Base-by-base conservation (phyloP, 768 basidiomycete genomes). In the Terana coerulea region DNA sequence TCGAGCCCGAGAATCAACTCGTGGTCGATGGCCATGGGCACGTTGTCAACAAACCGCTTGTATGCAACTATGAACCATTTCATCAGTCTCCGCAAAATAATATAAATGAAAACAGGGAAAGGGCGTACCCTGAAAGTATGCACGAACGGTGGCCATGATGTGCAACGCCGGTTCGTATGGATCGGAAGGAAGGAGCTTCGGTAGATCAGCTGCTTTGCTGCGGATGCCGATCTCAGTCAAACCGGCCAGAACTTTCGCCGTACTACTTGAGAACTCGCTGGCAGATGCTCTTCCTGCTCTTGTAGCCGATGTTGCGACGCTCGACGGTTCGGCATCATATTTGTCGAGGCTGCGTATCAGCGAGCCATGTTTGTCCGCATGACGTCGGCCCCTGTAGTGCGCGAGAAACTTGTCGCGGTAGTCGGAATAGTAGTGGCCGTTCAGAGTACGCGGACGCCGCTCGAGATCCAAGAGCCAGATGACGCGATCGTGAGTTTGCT, bases 81-180 rank as follows among this genome's bases (percentile, higher is more conserved):
- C 14, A 21, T 47, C 48, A 46, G 45, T 17, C 9, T 25, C 9
- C n/a, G 22, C 24, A 34, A 17, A 25, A 21, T 52, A 30, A 35
- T 45, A 15, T 36, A 45, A 14, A 17, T 33, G 30, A 39, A 1
- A 26, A 25, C 26, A 21, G 42, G 28, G 17, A 43, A 1, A 45
- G 21, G 26, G 56, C 59, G 7, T 59, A 85, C 88, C 86, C 73
- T 88, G 83, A 64, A 88, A 88, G 56, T 88, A 88, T 0, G 82
- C 86, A 4, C 84, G 72, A 1, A 87, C 83, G 49, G 81, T 76
- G 0, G 84, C 83, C 84, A 89, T 88, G 58, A 88, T 84, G 3
- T 65, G 58, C 15, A 88, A 57, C 0, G 83, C 82, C 0, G 76
- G 73, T 31, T 81, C 82, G 71, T 73, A 75, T 2, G 67, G 67